Percentiles rank a stretch among this genome's conserved stretches.
Conservation (phyloP, 345 rosid species). For the Rhodamnia argentea region DNA sequence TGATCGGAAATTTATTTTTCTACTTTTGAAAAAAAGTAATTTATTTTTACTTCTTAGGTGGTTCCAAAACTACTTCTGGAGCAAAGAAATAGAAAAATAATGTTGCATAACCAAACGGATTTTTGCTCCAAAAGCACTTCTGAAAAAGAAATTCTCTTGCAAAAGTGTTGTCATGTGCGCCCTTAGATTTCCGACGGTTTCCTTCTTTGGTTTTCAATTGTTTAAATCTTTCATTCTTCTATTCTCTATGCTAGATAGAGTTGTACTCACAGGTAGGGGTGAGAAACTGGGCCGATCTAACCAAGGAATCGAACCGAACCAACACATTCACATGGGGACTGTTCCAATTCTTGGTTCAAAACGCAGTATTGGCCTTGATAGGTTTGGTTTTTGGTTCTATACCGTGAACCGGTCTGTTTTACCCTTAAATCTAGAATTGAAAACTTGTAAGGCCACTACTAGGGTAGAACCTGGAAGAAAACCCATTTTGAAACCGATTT, state of each 20-base stretch:
- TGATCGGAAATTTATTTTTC: too few species aligned
- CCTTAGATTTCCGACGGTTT: neutral
- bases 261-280: neutral
- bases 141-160: too few species aligned
- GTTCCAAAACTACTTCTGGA: too few species aligned
- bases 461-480: neutral
- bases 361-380: fast-evolving
- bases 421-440: fast-evolving
- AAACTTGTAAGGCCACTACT: fast-evolving
- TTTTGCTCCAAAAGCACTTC: too few species aligned
- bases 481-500: neutral
- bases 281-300: neutral
- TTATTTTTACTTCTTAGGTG: too few species aligned
- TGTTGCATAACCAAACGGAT: too few species aligned
- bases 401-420: neutral
- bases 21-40: too few species aligned
- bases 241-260: neutral
- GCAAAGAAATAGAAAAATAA: too few species aligned
- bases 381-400: fast-evolving
- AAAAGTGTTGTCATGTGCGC: too few species aligned
- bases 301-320: fast-evolving
- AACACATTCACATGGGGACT: neutral
- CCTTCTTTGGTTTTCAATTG: neutral
- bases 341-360: neutral
- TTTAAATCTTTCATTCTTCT: neutral